Base-by-base conservation (phyloP, 164 flowering plant genomes). In the Dillenia turbinata region DNA sequence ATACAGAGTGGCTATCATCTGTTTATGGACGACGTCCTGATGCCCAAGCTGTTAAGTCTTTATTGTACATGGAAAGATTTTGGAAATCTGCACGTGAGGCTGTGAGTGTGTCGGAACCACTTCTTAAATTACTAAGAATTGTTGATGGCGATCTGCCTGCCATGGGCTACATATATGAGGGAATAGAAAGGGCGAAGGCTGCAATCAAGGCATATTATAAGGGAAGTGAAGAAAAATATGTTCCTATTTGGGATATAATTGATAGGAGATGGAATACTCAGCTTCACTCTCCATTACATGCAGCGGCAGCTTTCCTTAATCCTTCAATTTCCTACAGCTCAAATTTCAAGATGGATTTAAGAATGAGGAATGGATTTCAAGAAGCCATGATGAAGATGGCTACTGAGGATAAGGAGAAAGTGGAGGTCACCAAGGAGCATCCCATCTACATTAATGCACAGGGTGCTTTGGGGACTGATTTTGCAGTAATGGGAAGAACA, bases 71-170 rank as follows among this genome's bases (percentile, higher is more conserved):
- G 43, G 88, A 83, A 1, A 71, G 77, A 64, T 85, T 88, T 69
- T 88, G 94, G 89, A 78, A 76, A 69, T 73, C 76, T 15, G 87
- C 79, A 22, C 79, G 64, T 53, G 86, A 82, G 66, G 85, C 71
- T 19, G 75, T 82, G 15, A 77, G 69, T n/a, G 55, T 85, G 49
- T 74, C 83, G 33, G 94, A 83, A 65, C 90, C 87, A 5, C 76
- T 88, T 26, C 56, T 85, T 62, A 84, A 78, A 68, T 64, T 83
- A 22, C 66, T 85, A 46, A 75, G 90, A 72, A 77, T 81, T 44
- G 86, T 83, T 51, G 89, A 82, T 70, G 87, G 87, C 43, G 90
- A 85, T 64, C 77, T 81, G 83, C 89, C 94, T 62, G 85, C 87
- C 9, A 84, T 85, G 80, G 90, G 94, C 5, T 85, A 83, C 68